Conservation (phyloP, 2,329 filamentous ascomycete genomes). For the Aspergillus glaucus region DNA sequence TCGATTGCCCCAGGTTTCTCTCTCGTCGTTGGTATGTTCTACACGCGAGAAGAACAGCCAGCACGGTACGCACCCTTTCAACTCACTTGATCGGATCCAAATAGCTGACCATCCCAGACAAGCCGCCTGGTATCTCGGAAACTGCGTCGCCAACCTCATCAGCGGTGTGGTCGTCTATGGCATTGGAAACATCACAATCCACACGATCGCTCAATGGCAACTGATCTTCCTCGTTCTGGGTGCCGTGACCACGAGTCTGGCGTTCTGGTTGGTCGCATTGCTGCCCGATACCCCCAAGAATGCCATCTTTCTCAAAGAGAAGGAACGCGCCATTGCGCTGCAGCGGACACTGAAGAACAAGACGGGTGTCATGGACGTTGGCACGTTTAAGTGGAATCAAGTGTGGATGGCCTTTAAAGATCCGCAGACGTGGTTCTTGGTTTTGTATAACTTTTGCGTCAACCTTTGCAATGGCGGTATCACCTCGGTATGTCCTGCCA, state of each 20-base stretch:
- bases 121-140: conserved; percentile 30
- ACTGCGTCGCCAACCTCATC: conserved; percentile 25
- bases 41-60: conserved; percentile 28
- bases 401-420: conserved; percentile 28
- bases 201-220: conserved; percentile 20
- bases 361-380: conserved; percentile 49
- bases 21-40: conserved; percentile 33
- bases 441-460: conserved; percentile 26
- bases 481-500: conserved; percentile 17
- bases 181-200: conserved; percentile 17
- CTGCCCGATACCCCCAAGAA: conserved; percentile 28
- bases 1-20: conserved; percentile 29
- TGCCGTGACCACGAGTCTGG: conserved; percentile 18
- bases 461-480: conserved; percentile 30
- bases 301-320: conserved; percentile 36
- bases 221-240: conserved; percentile 27
- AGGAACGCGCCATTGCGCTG: conserved; percentile 43
- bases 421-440: conserved; percentile 28
- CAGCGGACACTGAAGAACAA: conserved; percentile 48
- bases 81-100: neutral
- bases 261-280: conserved; percentile 13
- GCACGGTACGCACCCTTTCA: conserved; percentile 9
- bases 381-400: conserved; percentile 39
- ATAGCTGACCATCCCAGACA: conserved; percentile 13
- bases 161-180: conserved; percentile 26